Conservation (phyloP, 331 rosid species). For the Erythrophleum ivorense region DNA sequence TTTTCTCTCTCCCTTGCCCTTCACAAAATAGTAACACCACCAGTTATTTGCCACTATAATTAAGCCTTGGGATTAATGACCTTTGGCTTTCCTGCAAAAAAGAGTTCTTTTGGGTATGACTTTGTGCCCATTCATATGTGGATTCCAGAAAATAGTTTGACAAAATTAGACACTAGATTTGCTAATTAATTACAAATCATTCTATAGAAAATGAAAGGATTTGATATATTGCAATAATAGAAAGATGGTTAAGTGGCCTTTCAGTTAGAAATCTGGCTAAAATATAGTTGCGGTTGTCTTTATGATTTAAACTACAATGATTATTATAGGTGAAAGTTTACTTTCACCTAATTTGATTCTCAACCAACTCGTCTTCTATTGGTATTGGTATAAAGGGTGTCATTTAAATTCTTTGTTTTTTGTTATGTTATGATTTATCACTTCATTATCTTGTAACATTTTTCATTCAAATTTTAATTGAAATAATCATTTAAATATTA, state of each 20-base stretch:
- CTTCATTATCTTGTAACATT: no score
- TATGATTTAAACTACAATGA: no score
- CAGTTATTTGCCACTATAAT: not conserved
- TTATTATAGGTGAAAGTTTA: no score
- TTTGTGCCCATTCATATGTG: not conserved
- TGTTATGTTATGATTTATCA: no score
- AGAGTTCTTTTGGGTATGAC: not conserved
- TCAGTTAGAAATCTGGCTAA: not conserved
- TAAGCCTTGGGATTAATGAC: not conserved
- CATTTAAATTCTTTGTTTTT: not conserved
- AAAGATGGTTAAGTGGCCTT: not conserved
- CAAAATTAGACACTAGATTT: not conserved
- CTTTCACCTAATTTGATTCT: not conserved
- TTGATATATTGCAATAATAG: not conserved
- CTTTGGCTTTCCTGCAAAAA: not conserved
- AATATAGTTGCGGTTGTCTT: not conserved
- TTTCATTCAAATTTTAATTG: no score
- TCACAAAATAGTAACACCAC: conserved; percentile 3
- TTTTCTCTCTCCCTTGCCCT: not conserved
- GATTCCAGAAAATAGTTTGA: not conserved
- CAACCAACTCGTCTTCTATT: not conserved
- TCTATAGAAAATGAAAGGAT: not conserved
- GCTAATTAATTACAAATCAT: not conserved
- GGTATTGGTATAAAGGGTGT: not conserved
- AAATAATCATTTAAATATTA: no score